Base-by-base conservation (phyloP, 129 eudicot genomes). In the Arctium lappa region DNA sequence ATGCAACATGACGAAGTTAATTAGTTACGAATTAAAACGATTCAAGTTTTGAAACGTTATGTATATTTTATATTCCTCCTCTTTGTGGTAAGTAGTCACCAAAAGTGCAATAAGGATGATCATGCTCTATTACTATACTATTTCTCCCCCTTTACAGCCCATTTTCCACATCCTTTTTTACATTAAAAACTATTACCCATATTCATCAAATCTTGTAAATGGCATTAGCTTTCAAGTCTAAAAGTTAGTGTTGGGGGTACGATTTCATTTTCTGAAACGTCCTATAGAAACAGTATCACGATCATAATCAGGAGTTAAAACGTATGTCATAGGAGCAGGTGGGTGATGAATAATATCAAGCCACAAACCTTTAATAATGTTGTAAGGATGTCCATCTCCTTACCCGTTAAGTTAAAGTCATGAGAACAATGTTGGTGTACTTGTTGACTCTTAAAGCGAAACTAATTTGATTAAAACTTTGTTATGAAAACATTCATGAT, bases 121-220 rank as follows among this genome's bases (percentile, higher is more conserved):
- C 74, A 78, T 78, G 79, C 79, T 12, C 3, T 5, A 48, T 31
- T 48, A 48, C 69, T 48, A 75, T 65, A 37, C 30, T 37, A 71
- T 33, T 48, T 2, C 34, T 77, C 30, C 73, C 73, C 42, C 42
- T 79, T 79, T 69, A 79, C 74, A 79, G 29, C 74, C 65, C 74
- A 79, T 15, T 78, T 79, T 29, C 83, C 83, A 80, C 46, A 79
- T 79, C 34, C 33, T 16, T 44, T 32, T 72, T 16, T 56, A 30
- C 9, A 30, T 53, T 46, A 56, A 60, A 77, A 3, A 77, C 72
- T 60, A 60, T 56, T 10, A 34, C 60, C 66, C 15, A 79, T 32
- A 30, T 65, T 30, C 36, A 39, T 73, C 68, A 60, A 60, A 60
- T 60, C 68, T 60, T 60, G 68, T 7, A 60, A 60, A 16, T 60